Evolutionary conservation across 441 rosid species (phyloP).

Genomic region (Pelargonium fulgidum): DNA sequence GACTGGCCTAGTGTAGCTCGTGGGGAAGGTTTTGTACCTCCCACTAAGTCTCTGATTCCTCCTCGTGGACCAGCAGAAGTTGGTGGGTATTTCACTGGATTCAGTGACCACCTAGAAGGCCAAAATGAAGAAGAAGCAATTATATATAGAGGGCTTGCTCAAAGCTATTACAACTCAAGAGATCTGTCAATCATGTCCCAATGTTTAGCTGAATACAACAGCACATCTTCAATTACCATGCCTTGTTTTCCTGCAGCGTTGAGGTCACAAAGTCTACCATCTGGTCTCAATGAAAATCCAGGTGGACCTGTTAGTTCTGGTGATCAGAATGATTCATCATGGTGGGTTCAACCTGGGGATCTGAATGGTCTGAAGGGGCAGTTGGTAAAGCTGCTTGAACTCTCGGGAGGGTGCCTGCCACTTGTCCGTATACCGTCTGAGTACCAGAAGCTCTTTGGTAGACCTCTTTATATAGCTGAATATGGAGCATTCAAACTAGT

Average conservation of each 20-base stretch:
- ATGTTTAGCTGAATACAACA: slow-evolving; percentile 43
- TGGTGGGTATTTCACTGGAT: slow-evolving; percentile 44
- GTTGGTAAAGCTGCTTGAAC: slow-evolving; percentile 70
- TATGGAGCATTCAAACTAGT: slow-evolving; percentile 72
- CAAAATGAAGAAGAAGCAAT: slow-evolving; percentile 73
- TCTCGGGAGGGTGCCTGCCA: slow-evolving; percentile 77
- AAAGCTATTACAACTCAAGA: slow-evolving; percentile 50
- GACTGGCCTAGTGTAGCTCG: slow-evolving; percentile 97
- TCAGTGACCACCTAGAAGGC: slow-evolving; percentile 36
- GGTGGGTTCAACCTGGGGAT: slow-evolving; percentile 95
- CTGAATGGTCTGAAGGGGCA: slow-evolving; percentile 70
- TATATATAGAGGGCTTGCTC: slow-evolving; percentile 54
- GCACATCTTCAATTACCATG: slow-evolving; percentile 27
- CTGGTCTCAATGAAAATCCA: slow-evolving; percentile 43
- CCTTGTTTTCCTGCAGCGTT: slow-evolving; percentile 35
- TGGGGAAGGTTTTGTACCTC: slow-evolving; percentile 85
- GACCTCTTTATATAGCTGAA: slow-evolving; percentile 70
- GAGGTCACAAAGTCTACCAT: slow-evolving; percentile 54
- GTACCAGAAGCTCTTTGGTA: slow-evolving; percentile 67
- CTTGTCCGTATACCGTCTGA: slow-evolving; percentile 64
- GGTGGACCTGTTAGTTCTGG: slow-evolving; percentile 30
- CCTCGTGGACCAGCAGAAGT: slow-evolving; percentile 39
- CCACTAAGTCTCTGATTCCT: slow-evolving; percentile 36
- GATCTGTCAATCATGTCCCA: slow-evolving; percentile 52
- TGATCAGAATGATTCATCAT: slow-evolving; percentile 52